Conservation (phyloP, 257 asterid species). For the Solanum clarkiae region DNA sequence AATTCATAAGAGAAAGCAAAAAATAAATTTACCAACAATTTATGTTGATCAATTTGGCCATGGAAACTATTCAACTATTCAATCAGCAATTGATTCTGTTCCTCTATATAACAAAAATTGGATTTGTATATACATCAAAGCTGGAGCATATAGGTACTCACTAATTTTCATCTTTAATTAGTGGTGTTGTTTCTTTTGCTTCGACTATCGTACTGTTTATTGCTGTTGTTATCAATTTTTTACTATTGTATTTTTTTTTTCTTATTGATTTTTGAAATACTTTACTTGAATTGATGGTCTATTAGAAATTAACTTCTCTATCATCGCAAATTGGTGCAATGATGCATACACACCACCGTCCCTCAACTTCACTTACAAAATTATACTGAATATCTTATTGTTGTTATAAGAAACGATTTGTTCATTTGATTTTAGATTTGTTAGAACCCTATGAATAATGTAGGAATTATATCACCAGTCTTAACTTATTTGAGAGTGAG, state of each 20-base stretch:
- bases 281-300: neutral
- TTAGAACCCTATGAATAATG: neutral
- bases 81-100: constrained; percentile 5
- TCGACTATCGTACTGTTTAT: neutral
- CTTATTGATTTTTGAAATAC: neutral
- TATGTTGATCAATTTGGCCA: neutral
- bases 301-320: neutral
- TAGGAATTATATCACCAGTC: neutral
- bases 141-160: neutral
- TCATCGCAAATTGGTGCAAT: neutral
- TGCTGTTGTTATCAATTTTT: neutral
- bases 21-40: neutral
- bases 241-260: neutral
- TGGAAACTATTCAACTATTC: neutral
- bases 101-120: neutral
- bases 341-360: too few relatives aligned
- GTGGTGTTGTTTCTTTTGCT: neutral
- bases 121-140: constrained; percentile 3
- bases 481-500: neutral
- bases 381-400: too few relatives aligned
- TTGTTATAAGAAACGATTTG: neutral
- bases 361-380: too few relatives aligned
- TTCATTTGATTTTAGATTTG: neutral
- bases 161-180: neutral
- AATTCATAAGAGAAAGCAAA: neutral